Conservation (phyloP, 805 yeast genomes). For the Yarrowia yakushimensis region DNA sequence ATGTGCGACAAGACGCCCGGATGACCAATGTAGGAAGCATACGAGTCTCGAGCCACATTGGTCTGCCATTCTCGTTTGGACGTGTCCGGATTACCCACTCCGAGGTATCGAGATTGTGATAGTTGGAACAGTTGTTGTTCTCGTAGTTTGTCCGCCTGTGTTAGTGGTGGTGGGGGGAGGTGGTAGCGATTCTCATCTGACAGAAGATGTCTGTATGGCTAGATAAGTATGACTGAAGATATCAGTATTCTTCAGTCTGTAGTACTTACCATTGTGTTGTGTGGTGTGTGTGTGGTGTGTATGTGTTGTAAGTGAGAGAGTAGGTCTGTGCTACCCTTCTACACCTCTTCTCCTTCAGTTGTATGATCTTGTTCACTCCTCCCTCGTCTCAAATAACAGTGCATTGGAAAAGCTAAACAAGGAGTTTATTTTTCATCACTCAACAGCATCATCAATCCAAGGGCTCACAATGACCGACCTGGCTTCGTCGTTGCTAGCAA, state of each 20-base stretch:
- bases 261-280: too few relatives aligned
- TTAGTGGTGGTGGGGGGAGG: not conserved
- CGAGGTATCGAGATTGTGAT: constrained; percentile 60
- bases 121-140: constrained; percentile 56
- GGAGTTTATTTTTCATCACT: too few relatives aligned
- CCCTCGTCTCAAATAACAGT: too few relatives aligned
- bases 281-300: too few relatives aligned
- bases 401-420: not conserved
- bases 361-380: too few relatives aligned
- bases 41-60: constrained; percentile 65
- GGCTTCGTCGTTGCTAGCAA: constrained; percentile 20
- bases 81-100: constrained; percentile 74
- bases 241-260: too few relatives aligned
- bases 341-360: too few relatives aligned
- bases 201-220: too few relatives aligned
- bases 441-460: not conserved
- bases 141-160: constrained; percentile 59
- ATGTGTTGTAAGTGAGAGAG: too few relatives aligned
- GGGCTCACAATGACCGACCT: not conserved
- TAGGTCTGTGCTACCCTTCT: too few relatives aligned
- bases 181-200: not conserved
- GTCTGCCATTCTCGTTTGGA: constrained; percentile 63
- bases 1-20: constrained; percentile 9
- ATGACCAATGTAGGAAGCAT: constrained; percentile 52
- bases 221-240: too few relatives aligned